Evolutionary conservation across 2,329 filamentous ascomycete species (phyloP).

Genomic region (Calonectria fujianensis): DNA sequence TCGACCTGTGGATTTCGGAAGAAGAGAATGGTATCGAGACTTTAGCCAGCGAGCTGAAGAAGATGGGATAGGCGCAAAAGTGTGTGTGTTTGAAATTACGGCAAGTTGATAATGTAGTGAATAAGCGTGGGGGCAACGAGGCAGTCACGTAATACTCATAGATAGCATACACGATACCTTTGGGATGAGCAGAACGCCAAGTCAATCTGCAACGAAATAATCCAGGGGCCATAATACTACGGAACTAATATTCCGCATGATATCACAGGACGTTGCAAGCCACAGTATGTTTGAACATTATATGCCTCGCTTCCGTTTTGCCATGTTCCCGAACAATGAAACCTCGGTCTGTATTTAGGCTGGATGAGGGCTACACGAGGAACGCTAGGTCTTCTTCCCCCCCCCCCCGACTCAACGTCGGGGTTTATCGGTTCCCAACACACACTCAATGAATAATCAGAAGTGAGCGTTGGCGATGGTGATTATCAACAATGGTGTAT

Average conservation of each 20-base stretch:
- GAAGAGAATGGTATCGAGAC: conserved; percentile 58
- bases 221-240: not conserved
- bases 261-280: not conserved
- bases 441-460: not conserved
- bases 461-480: not conserved
- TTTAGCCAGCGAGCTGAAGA: conserved; percentile 55
- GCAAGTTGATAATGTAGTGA: not conserved
- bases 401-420: not conserved
- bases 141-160: not conserved
- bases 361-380: conserved; percentile 11
- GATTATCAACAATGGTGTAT: not conserved
- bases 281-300: not conserved
- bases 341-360: conserved; percentile 17
- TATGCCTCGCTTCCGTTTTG: not conserved
- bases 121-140: too few species aligned
- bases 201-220: not conserved
- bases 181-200: not conserved
- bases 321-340: conserved; percentile 2
- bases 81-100: not conserved
- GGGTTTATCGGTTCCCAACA: not conserved
- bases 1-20: conserved; percentile 63
- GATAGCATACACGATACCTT: not conserved
- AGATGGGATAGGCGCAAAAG: conserved; percentile 39
- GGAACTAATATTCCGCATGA: conserved; percentile 7
- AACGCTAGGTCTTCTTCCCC: not conserved